Evolutionary conservation across 108 stramenopile genomes (phyloP).

Genomic region (Pseudonitzschia multistriata): DNA sequence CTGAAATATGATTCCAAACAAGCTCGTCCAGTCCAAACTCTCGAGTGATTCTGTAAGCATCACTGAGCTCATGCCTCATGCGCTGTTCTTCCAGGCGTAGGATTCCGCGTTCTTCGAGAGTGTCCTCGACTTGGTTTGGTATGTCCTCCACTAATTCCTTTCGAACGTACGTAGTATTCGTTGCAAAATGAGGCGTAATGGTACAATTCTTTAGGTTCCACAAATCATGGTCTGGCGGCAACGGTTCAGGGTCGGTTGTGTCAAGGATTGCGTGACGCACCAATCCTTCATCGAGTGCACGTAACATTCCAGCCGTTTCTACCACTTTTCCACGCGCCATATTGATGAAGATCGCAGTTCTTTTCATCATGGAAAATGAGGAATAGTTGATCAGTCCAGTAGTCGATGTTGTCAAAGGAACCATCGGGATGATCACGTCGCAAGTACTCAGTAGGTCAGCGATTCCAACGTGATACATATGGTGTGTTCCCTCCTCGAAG

Average conservation of each 20-base stretch:
- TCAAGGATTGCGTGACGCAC: conserved; percentile 60
- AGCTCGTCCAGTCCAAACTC: conserved; percentile 65
- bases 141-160: conserved; percentile 54
- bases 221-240: conserved; percentile 49
- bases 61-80: conserved; percentile 27
- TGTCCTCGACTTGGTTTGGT: conserved; percentile 45
- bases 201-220: conserved; percentile 48
- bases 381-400: conserved; percentile 40
- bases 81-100: conserved; percentile 29
- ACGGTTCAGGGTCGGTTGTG: conserved; percentile 58
- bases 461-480: conserved; percentile 29
- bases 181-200: conserved; percentile 63
- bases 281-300: conserved; percentile 39
- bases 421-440: conserved; percentile 55
- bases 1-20: conserved; percentile 77
- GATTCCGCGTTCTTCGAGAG: conserved; percentile 37
- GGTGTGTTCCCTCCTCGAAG: conserved; percentile 29
- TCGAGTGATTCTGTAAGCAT: conserved; percentile 36
- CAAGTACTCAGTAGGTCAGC: conserved; percentile 28
- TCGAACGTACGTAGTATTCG: conserved; percentile 59
- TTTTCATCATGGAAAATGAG: conserved; percentile 26
- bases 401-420: conserved; percentile 43
- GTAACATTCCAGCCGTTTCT: conserved; percentile 43
- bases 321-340: conserved; percentile 64
- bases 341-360: conserved; percentile 44